Evolutionary conservation across 2,329 filamentous ascomycete species (phyloP), one percentile per base, ranked within the genome.

Genomic region (Colletotrichum salicis): DNA sequence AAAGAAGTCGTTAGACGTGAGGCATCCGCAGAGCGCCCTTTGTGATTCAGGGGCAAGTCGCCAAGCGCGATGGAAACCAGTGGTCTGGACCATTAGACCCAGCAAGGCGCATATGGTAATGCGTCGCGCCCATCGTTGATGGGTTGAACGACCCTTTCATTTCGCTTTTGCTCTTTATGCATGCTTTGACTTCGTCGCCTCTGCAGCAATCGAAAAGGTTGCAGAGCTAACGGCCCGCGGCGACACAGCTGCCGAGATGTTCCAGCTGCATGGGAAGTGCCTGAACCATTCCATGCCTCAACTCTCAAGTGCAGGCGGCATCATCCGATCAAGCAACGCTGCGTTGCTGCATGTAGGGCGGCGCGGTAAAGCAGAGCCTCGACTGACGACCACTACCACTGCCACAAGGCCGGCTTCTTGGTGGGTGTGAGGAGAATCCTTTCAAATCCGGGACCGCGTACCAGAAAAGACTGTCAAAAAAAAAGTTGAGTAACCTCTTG

Each of bases 321-420:
- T 72, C 67, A 64, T 66, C 70, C 56, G 67, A 62, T 72, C 51
- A 72, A 71, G 67, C 67, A 58, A 71, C 64, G 69, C 64, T 71
- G 64, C 65, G 35, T 11, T 52, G 45, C 45, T 15, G 58, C 57
- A 13, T 35, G 15, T 35, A 54, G 54, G 27, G 27, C 45, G 33
- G 45, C 15, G 41, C 55, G 56, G 52, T 48, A 27, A 19, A 33
- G 59, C 41, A 56, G 55, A 57, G 45, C 31, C 55, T 57, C 22
- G 67, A 59, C 13, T 45, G 35, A 27, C 54, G 59, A 52, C 48
- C 58, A n/a, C 57, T 61, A 60, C 29, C 58, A 27, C 51, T 61
- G 60, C 29, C 54, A 60, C 48, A 64, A 29, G 24, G 2, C 33
- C 41, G n/a, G 51, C 19, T 35, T 33, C 48, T 56, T 29, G 37